These are phyloP conservation scores for Nannizzia gypsea DNA, from an alignment of 2,329 filamentous ascomycete genomes.

Conservation along the genomic window DNA sequence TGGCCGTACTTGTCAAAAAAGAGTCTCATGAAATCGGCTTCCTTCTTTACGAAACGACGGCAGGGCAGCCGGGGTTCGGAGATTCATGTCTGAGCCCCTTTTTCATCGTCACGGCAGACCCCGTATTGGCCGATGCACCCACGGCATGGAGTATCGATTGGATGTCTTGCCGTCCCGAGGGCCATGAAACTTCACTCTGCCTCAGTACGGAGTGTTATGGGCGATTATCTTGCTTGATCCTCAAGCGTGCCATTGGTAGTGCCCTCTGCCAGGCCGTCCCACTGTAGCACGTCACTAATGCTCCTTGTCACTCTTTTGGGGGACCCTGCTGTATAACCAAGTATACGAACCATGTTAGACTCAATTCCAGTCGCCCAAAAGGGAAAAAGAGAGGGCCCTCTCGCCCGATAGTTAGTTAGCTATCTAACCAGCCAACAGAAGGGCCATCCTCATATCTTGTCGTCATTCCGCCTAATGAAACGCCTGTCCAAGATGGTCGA, in stretches of 20 bases:
- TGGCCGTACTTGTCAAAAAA: not conserved
- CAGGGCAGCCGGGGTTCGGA: not conserved
- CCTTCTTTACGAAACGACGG: not conserved
- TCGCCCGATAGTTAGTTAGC: not conserved
- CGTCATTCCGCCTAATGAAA: not conserved
- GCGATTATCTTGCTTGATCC: not conserved
- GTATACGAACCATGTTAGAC: not conserved
- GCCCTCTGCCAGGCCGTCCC: not conserved
- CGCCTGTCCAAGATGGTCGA: not conserved
- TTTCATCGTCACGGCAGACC: not conserved
- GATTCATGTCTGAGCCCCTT: constrained; percentile 2
- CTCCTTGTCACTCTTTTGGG: too few species aligned
- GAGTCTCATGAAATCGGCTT: not conserved
- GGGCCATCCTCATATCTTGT: not conserved
- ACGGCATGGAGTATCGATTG: not conserved
- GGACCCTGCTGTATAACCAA: not conserved
- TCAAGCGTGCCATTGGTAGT: not conserved
- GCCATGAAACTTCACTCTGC: not conserved
- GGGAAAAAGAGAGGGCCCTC: not conserved
- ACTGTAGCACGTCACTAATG: not conserved
- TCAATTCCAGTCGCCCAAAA: too few species aligned
- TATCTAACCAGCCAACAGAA: not conserved
- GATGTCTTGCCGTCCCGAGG: not conserved
- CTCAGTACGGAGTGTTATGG: not conserved
- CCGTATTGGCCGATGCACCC: not conserved